These are phyloP conservation scores for Mycena haematopus DNA, from an alignment of 768 basidiomycete species.

Conservation along the genomic window DNA sequence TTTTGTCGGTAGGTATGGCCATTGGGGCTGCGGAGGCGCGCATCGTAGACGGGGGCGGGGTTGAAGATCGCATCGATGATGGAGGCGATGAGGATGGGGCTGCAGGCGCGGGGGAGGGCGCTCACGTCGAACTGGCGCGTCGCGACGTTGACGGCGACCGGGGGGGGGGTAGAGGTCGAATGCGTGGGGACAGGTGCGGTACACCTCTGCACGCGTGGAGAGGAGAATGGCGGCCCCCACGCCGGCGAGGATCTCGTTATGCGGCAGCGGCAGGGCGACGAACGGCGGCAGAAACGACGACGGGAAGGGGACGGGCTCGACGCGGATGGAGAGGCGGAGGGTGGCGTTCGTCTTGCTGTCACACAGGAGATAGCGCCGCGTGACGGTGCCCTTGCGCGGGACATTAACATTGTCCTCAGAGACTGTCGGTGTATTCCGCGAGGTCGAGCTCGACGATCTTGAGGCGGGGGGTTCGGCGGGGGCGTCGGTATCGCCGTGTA, in stretches of 20 bases:
- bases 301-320: conserved; percentile 39
- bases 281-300: conserved; percentile 43
- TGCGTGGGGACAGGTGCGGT: conserved; percentile 56
- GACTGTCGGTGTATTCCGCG: conserved; percentile 67
- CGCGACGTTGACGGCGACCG: not conserved
- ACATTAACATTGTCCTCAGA: not conserved
- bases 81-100: conserved; percentile 69
- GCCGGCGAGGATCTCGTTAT: conserved; percentile 75
- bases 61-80: conserved; percentile 86
- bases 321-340: conserved; percentile 67
- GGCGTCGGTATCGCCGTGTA: conserved; percentile 56
- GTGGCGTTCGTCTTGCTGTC: conserved; percentile 84
- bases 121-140: conserved; percentile 41
- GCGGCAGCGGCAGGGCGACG: conserved; percentile 70
- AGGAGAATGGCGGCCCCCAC: too few relatives aligned
- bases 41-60: conserved; percentile 58
- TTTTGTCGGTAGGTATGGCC: too few relatives aligned
- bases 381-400: conserved; percentile 52
- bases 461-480: conserved; percentile 63
- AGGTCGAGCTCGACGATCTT: conserved; percentile 75
- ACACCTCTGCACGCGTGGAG: conserved; percentile 44
- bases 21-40: conserved; percentile 45
- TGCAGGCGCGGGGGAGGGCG: conserved; percentile 58
- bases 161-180: conserved; percentile 49
- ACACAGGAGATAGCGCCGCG: conserved; percentile 69